Evolutionary conservation across 2,329 filamentous ascomycete genomes (phyloP).

Genomic region (Thelonectria blattea): DNA sequence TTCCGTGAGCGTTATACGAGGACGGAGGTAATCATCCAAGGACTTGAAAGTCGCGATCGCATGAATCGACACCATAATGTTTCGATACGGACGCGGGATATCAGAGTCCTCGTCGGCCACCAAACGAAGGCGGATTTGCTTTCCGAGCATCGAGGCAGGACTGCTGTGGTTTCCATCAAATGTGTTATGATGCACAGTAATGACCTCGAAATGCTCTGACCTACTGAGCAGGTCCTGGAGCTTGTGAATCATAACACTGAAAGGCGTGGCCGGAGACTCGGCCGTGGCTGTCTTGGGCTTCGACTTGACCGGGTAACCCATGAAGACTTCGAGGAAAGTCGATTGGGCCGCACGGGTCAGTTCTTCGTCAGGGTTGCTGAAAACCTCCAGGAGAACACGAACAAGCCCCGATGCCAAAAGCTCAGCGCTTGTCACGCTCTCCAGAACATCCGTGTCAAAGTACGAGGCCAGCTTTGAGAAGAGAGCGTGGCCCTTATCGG

Average conservation of each 20-base stretch:
- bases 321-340: constrained; percentile 90
- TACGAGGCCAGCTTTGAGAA: constrained; percentile 81
- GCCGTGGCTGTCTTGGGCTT: constrained; percentile 68
- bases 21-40: constrained; percentile 92
- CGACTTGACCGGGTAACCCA: constrained; percentile 74
- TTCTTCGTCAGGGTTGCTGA: constrained; percentile 72
- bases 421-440: constrained; percentile 95
- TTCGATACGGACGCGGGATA: constrained; percentile 85
- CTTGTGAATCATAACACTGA: constrained; percentile 91
- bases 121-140: constrained; percentile 89
- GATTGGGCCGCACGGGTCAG: constrained; percentile 73
- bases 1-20: constrained; percentile 83
- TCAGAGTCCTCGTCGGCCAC: constrained; percentile 89
- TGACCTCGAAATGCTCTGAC: constrained; percentile 96
- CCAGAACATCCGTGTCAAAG: constrained; percentile 86
- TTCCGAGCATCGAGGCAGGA: constrained; percentile 93
- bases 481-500: constrained; percentile 64
- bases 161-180: constrained; percentile 90
- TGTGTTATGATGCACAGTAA: constrained; percentile 92
- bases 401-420: constrained; percentile 90
- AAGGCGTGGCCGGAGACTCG: constrained; percentile 79
- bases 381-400: constrained; percentile 79
- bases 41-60: constrained; percentile 98
- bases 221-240: constrained; percentile 94
- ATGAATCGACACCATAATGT: constrained; percentile 98